Evolutionary conservation across 140 eudicot species (phyloP).

Genomic region (Stevia rebaudiana): DNA sequence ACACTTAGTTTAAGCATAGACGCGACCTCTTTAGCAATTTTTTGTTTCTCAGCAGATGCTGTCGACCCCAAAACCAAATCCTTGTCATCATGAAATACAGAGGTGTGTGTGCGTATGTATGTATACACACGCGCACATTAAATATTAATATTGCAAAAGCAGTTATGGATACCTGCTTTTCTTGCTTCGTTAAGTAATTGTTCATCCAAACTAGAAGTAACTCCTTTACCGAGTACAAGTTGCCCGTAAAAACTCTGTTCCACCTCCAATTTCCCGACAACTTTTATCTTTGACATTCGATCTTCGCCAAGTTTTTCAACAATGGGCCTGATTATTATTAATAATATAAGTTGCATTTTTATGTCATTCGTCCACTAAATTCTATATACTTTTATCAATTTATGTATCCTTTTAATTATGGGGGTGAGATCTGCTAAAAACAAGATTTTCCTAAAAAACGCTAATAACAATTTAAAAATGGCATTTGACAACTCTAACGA

Average conservation of each 20-base stretch:
- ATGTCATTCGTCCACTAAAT: not conserved
- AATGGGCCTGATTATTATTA: conserved; percentile 38
- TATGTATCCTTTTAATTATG: not conserved
- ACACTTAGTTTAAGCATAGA: conserved; percentile 75
- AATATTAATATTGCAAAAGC: not conserved
- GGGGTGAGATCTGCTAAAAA: too few species aligned
- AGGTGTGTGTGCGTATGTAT: not conserved
- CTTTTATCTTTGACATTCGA: conserved; percentile 50
- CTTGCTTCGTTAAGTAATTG: conserved; percentile 74
- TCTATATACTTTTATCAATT: not conserved
- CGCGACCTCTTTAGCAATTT: conserved; percentile 89
- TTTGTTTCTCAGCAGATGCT: conserved; percentile 85
- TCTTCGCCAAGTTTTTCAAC: conserved; percentile 83
- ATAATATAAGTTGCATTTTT: not conserved
- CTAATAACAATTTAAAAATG: too few species aligned
- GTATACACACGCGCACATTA: not conserved
- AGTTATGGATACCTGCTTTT: conserved; percentile 60
- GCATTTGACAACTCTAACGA: too few species aligned
- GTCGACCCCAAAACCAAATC: conserved; percentile 19
- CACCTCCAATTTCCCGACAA: conserved; percentile 66
- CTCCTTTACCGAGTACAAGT: conserved; percentile 72
- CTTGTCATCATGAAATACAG: conserved; percentile 18
- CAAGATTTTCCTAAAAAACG: too few species aligned
- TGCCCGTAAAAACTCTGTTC: conserved; percentile 78
- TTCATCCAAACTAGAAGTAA: conserved; percentile 67